A percentile compares a stretch with the other conserved stretches of the same genome.
Evolutionary conservation across 2,329 filamentous ascomycete genomes (phyloP).

Genomic region (Aspergillus quadrilineatus): DNA sequence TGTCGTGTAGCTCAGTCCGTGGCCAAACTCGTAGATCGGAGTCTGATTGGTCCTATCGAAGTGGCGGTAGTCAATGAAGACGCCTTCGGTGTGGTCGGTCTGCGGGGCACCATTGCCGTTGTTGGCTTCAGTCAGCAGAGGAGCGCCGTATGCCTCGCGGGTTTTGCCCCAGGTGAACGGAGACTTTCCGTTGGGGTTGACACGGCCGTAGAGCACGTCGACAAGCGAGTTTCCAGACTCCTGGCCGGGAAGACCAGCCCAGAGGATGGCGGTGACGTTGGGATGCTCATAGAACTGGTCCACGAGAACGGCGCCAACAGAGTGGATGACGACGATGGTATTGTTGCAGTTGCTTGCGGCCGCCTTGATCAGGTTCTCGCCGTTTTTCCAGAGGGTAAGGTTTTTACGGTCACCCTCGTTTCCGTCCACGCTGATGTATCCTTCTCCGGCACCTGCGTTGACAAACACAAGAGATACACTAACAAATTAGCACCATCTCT

Average conservation of each 20-base stretch:
- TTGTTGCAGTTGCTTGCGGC: constrained; percentile 78
- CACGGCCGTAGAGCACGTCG: constrained; percentile 69
- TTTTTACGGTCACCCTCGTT: constrained; percentile 91
- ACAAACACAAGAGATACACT: constrained; percentile 75
- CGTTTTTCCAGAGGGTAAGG: constrained; percentile 81
- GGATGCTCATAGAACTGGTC: constrained; percentile 60
- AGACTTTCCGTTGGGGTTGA: constrained; percentile 62
- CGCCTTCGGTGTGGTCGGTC: constrained; percentile 59
- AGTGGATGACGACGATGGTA: constrained; percentile 90
- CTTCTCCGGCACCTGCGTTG: constrained; percentile 83
- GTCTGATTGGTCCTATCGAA: constrained; percentile 57
- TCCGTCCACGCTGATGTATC: constrained; percentile 76
- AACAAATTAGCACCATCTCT: neutral
- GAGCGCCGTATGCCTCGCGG: constrained; percentile 55
- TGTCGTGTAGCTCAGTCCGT: constrained; percentile 62
- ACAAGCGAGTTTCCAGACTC: constrained; percentile 73
- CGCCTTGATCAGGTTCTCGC: constrained; percentile 76
- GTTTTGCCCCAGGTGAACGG: constrained; percentile 61
- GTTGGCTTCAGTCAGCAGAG: constrained; percentile 59
- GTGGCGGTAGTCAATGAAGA: constrained; percentile 57
- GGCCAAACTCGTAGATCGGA: constrained; percentile 63
- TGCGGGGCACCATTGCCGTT: constrained; percentile 58
- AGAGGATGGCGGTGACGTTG: constrained; percentile 73
- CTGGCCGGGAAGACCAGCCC: constrained; percentile 72
- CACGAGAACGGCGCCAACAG: constrained; percentile 74